Evolutionary conservation across 768 basidiomycete species (phyloP), one percentile per base, ranked within the genome.

Genomic region (Russula compacta): DNA sequence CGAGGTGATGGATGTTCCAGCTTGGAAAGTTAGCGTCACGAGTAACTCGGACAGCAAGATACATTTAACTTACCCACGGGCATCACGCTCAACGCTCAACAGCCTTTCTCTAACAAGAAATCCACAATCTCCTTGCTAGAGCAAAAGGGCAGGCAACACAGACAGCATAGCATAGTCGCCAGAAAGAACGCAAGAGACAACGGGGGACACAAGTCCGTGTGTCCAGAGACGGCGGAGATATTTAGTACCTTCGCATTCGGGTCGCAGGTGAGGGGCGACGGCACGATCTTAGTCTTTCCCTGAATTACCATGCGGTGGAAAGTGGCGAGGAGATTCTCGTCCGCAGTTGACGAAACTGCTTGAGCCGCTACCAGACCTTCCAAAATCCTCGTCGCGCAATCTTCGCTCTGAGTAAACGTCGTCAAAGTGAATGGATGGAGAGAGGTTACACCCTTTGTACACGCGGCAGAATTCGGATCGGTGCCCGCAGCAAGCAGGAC

Each of bases 1-100:
- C 67, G 15, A 76, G 69, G 68, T 86, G 84, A 61, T 77, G 80
- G 21, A 84, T 77, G 65, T 86, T 86, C 75, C 75, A 81, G 6
- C 83, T 86, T 59, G 29, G 49, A 51, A 32, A 43, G 38, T 17
- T 14, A 15, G 51, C n/a, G 53, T 61, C 44, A 57, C 5, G 12
- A 33, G 10, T 36, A 29, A 39, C 6, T 44, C 43, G 1, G 53
- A 57, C 46, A 11, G 1, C 43, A 19, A 17, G 39, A 19, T 19
- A 33, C n/a, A 29, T 47, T 19, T 0, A 38, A 70, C 75, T 52
- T 70, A 83, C 83, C 80, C 78, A 66, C 72, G 71, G 19, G 69
- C 58, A 64, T 83, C 80, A 5, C 66, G 73, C 19, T 78, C 78
- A 8, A n/a, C n/a, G n/a, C 70, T 68, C 5, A 79, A 6, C 80